These are phyloP conservation scores for Brassica nigra DNA, from an alignment of 345 rosid genomes.

Conservation along the genomic window DNA sequence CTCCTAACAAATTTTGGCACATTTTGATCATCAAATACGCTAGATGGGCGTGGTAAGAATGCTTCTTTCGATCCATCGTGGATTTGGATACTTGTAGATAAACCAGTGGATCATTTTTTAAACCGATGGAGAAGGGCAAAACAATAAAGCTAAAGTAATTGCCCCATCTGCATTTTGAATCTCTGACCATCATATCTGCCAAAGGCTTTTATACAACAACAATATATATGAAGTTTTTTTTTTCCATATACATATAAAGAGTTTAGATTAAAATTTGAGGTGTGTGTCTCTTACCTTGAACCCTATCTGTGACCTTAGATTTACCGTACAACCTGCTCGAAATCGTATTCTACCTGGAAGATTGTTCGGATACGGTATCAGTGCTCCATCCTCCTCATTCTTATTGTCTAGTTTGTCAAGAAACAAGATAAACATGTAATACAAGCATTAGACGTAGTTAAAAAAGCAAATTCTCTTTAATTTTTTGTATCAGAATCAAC, in stretches of 20 bases:
- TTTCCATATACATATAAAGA: neutral
- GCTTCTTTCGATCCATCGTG: conserved; percentile 52
- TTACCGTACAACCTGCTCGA: conserved; percentile 49
- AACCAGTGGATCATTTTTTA: conserved; percentile 50
- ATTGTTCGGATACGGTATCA: conserved; percentile 14
- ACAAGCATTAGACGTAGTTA: neutral
- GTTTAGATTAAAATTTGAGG: neutral
- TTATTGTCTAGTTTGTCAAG: conserved; percentile 15
- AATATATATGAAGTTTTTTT: neutral
- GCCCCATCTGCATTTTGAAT: conserved; percentile 54
- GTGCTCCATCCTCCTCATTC: conserved; percentile 5
- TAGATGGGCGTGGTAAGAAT: conserved; percentile 50
- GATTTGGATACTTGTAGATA: conserved; percentile 50
- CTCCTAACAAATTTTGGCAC: conserved; percentile 41
- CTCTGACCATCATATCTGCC: conserved; percentile 55
- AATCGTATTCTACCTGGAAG: conserved; percentile 45
- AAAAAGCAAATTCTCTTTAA: neutral
- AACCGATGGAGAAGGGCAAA: conserved; percentile 48
- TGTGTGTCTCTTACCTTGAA: conserved; percentile 47
- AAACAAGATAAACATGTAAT: neutral
- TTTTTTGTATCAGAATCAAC: no score
- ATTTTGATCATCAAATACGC: conserved; percentile 13
- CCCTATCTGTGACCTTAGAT: conserved; percentile 53
- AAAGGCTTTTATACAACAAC: conserved; percentile 37
- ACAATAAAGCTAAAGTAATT: conserved; percentile 53